These are phyloP conservation scores for Coniophora puteana DNA, from an alignment of 1,284 basidiomycete genomes.

Conservation along the genomic window DNA sequence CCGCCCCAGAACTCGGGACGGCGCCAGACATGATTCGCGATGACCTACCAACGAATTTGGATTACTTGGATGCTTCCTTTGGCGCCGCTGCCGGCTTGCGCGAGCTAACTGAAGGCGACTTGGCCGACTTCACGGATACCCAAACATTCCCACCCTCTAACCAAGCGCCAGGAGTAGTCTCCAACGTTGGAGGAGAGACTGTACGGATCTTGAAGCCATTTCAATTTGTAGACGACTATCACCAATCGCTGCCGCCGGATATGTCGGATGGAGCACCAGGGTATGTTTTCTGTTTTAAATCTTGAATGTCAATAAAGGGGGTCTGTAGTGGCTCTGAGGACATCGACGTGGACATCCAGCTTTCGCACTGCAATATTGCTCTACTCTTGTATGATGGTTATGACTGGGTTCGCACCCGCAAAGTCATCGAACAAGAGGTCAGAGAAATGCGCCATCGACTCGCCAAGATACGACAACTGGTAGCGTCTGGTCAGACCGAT, in stretches of 20 bases:
- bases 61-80: constrained; percentile 84
- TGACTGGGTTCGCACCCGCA: constrained; percentile 88
- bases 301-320: constrained; percentile 7
- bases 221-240: constrained; percentile 67
- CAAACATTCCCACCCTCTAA: constrained; percentile 23
- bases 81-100: constrained; percentile 73
- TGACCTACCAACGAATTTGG: constrained; percentile 85
- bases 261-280: constrained; percentile 37
- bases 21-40: constrained; percentile 88
- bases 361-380: constrained; percentile 60
- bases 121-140: constrained; percentile 59
- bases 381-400: constrained; percentile 88
- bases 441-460: constrained; percentile 85
- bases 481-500: constrained; percentile 89
- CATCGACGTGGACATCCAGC: constrained; percentile 47
- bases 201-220: constrained; percentile 73
- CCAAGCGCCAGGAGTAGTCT: constrained; percentile 47
- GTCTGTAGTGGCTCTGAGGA: constrained; percentile 37
- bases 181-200: constrained; percentile 78
- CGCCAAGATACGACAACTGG: constrained; percentile 88
- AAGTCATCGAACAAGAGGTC: constrained; percentile 83
- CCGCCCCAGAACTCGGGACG: constrained; percentile 68
- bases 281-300: constrained; percentile 33
- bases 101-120: constrained; percentile 66
- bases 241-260: constrained; percentile 63